These are phyloP conservation scores for Trametopsis cervina DNA, from an alignment of 768 basidiomycete genomes.

Conservation along the genomic window DNA sequence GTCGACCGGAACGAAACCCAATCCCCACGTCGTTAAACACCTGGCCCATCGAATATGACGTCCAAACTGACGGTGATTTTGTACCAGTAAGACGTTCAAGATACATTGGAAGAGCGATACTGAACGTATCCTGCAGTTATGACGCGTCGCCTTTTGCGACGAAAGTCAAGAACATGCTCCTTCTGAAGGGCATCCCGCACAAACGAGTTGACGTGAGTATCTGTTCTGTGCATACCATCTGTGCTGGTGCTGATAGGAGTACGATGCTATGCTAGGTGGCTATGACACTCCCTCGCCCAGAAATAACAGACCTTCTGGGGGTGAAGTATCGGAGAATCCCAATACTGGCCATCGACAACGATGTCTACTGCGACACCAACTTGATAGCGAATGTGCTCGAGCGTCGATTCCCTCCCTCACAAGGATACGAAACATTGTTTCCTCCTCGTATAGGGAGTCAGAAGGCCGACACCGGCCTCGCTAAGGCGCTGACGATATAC, in stretches of 20 bases:
- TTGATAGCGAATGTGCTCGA: slow-evolving; percentile 47
- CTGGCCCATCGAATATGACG: no score
- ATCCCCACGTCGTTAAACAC: no score
- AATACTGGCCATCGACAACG: slow-evolving; percentile 52
- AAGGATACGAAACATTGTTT: slow-evolving; percentile 40
- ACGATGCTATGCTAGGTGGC: slow-evolving; percentile 35
- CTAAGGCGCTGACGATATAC: slow-evolving; percentile 40
- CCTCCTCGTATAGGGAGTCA: slow-evolving; percentile 36
- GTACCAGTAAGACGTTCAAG: slow-evolving; percentile 9
- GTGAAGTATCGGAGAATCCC: slow-evolving; percentile 54
- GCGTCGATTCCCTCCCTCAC: slow-evolving; percentile 43
- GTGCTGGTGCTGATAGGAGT: no score
- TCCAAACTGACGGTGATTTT: slow-evolving; percentile 7
- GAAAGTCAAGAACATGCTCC: slow-evolving; percentile 46
- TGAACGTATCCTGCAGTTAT: slow-evolving; percentile 13
- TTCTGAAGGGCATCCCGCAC: slow-evolving; percentile 43
- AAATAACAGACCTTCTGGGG: slow-evolving; percentile 44
- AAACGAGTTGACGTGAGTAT: slow-evolving; percentile 38
- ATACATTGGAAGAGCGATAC: no score
- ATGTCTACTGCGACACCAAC: slow-evolving; percentile 54
- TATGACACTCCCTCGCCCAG: slow-evolving; percentile 45
- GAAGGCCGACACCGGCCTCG: slow-evolving; percentile 37
- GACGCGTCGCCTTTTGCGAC: slow-evolving; percentile 21
- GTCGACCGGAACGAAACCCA: no score
- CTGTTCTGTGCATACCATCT: not conserved